These are phyloP conservation scores for Globisporangium mamillatum DNA, from an alignment of 352 stramenopile species.

Conservation along the genomic window DNA sequence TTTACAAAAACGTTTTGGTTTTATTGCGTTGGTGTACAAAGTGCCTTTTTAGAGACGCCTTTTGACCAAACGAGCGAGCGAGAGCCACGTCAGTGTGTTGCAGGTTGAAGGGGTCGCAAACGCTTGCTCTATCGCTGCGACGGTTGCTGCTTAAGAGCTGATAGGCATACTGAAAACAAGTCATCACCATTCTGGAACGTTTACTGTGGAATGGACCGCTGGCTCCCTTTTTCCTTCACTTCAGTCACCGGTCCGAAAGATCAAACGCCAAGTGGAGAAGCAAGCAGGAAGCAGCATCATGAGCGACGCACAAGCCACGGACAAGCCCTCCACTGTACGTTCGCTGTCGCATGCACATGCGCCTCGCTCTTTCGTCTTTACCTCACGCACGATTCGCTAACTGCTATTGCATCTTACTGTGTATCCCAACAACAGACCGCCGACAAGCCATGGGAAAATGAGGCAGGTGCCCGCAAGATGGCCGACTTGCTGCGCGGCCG, in stretches of 20 bases:
- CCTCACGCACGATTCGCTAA: not conserved
- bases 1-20: too few relatives aligned
- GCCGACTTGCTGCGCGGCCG: slow-evolving; percentile 77
- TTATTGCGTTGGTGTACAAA: too few relatives aligned
- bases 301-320: slow-evolving; percentile 12
- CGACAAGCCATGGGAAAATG: slow-evolving; percentile 70
- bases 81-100: slow-evolving; percentile 47
- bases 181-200: slow-evolving; percentile 14
- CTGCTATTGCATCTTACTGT: not conserved
- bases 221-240: slow-evolving; percentile 5
- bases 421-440: slow-evolving; percentile 19
- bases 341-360: not conserved
- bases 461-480: slow-evolving; percentile 77
- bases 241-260: not conserved
- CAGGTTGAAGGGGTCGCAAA: slow-evolving; percentile 23
- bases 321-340: slow-evolving; percentile 6
- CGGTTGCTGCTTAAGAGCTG: slow-evolving; percentile 28
- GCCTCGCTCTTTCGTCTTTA: not conserved
- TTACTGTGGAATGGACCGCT: not conserved
- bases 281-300: slow-evolving; percentile 6
- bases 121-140: not conserved
- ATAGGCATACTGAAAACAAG: slow-evolving; percentile 8
- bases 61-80: slow-evolving; percentile 2
- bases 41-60: not conserved
- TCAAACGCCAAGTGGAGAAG: slow-evolving; percentile 17